Conservation (phyloP, 208 protist genomes). For the Trypanosoma vivax region DNA sequence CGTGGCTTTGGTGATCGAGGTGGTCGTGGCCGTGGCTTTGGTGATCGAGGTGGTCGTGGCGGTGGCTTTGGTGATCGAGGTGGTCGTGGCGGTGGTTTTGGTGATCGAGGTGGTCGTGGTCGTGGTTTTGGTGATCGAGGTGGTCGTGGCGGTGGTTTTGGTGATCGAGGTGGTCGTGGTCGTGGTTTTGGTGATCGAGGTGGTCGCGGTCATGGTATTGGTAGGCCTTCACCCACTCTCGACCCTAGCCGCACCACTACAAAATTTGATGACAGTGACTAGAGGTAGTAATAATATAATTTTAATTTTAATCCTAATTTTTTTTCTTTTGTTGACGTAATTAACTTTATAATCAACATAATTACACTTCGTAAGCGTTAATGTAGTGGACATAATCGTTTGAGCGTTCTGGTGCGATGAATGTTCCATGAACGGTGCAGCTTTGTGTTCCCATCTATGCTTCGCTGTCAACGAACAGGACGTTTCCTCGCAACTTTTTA, state of each 20-base stretch:
- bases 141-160: constrained; percentile 16
- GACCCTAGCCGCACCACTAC: constrained; percentile 44
- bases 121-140: constrained; percentile 20
- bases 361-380: no score
- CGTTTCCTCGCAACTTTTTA: no score
- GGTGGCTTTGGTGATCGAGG: constrained; percentile 14
- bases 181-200: constrained; percentile 7
- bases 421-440: no score
- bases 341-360: no score
- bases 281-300: constrained; percentile 25
- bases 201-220: constrained; percentile 51
- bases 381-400: no score
- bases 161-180: constrained; percentile 28
- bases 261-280: constrained; percentile 71
- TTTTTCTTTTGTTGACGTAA: constrained; percentile 3
- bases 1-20: constrained; percentile 18
- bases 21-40: constrained; percentile 20
- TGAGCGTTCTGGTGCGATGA: no score
- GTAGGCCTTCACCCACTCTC: constrained; percentile 40
- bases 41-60: constrained; percentile 12
- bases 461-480: no score
- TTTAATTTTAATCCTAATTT: constrained; percentile 10
- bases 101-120: constrained; percentile 13
- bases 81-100: constrained; percentile 25
- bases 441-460: no score